phyloP scores from a whole-genome alignment of 192 early-diverging fungal genomes.

The Lobosporangium transversale region DNA sequence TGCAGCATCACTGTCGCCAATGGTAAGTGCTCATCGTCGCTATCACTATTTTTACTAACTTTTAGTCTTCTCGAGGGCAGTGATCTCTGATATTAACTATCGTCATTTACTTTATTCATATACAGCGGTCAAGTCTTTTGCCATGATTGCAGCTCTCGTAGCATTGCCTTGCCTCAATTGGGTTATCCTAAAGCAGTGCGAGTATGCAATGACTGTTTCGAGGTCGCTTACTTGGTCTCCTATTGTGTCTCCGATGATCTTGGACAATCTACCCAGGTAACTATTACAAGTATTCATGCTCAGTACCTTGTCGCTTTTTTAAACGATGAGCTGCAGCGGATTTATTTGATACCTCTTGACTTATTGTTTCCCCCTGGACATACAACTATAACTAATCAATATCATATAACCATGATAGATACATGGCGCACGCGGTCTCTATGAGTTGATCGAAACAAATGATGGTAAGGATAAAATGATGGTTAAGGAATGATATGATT shows the following conservation, averaged over 20 bases:
- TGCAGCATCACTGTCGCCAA: slow-evolving; percentile 68
- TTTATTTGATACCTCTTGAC: too few relatives aligned
- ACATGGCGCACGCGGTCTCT: slow-evolving; percentile 56
- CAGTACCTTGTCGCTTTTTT: too few relatives aligned
- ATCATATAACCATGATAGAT: too few relatives aligned
- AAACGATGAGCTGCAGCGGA: too few relatives aligned
- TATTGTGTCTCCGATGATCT: slow-evolving; percentile 65
- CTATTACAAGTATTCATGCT: too few relatives aligned
- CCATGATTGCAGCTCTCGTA: slow-evolving; percentile 62
- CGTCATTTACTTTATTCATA: not conserved
- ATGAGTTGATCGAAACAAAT: slow-evolving; percentile 61
- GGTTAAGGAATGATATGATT: not conserved
- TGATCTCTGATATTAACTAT: not conserved
- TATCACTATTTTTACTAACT: not conserved
- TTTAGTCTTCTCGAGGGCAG: too few relatives aligned
- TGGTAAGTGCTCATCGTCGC: slow-evolving; percentile 50
- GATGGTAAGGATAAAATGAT: slow-evolving; percentile 52
- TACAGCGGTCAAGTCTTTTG: slow-evolving; percentile 66
- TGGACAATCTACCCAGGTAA: slow-evolving; percentile 62
- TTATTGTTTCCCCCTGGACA: too few relatives aligned
- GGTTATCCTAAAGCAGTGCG: slow-evolving; percentile 64
- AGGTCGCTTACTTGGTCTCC: slow-evolving; percentile 65
- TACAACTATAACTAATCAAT: too few relatives aligned
- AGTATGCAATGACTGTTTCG: slow-evolving; percentile 65
- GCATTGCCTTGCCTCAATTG: slow-evolving; percentile 62